Evolutionary conservation across 1,284 basidiomycete species (phyloP), one percentile per base, ranked within the genome.

Genomic region (Ganoderma resinaceum): DNA sequence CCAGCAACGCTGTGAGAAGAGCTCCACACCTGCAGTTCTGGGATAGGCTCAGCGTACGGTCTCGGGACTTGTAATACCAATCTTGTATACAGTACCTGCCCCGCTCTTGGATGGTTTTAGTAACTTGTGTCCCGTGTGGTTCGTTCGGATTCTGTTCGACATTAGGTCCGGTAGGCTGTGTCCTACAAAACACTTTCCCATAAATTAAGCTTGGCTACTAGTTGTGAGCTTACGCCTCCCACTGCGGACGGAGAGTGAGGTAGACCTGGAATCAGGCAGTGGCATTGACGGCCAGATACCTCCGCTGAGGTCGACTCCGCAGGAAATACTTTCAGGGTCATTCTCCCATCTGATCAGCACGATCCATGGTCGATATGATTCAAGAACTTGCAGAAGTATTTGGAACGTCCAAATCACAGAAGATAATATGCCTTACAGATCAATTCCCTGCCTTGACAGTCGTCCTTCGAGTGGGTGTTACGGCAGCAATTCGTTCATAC

Each of bases 221-320:
- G 23, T 38, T 53, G 16, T 18, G 6, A 9, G 64, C 23, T 35
- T 8, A 61, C 16, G 37, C 38, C 66, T 69, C 68, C 65, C 62
- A 65, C 68, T 69, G 68, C 68, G 68, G 61, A 43, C 14, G 23
- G 23, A 38, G 16, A 42, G 61, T 69, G 62, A 33, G 65, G 66
- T 31, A 18, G 29, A 52, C 46, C 12, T 26, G 46, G n/a, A 52
- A 52, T 14, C 46, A 26, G 29, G 46, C 11, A 20, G 29, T 18
- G 14, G 31, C 11, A n/a, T 5, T 37, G 55, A 33, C n/a, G 18
- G 31, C 52, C 61, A 35, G 29, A 20, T 38, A 26, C 18, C 35
- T 62, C 29, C 33, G 16, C 12, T 29, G 23, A 55, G 11, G 7
- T 18, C 4, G 16, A 5, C 40, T 42, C 40, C 18, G 12, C 40